Evolutionary conservation across 2,329 filamentous ascomycete genomes (phyloP).

Genomic region (Arthrobotrys musiformis): DNA sequence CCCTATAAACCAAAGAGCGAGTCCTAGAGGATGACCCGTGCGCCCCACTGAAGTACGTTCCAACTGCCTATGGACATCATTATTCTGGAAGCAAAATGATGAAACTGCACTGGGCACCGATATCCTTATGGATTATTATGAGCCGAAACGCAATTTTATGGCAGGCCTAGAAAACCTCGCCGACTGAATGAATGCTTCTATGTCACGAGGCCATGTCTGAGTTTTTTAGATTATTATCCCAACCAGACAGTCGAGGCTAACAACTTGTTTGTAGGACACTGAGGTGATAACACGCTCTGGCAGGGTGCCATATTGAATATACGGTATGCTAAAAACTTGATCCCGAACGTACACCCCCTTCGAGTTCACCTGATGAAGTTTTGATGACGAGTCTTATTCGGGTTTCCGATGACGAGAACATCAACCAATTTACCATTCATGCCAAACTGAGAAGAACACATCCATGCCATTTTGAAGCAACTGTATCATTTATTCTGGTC

Average conservation of each 20-base stretch:
- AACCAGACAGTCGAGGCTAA: background rate
- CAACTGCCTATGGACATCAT: conserved; percentile 11
- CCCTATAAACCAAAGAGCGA: background rate
- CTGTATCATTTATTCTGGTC: background rate
- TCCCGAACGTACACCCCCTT: background rate
- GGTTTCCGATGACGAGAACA: conserved; percentile 77
- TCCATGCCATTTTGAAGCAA: conserved; percentile 1
- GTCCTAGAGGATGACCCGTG: background rate
- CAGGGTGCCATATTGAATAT: background rate
- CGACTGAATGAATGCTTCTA: conserved; percentile 75
- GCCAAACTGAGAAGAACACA: conserved; percentile 67
- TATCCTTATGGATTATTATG: conserved; percentile 44
- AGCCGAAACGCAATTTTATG: conserved; percentile 47
- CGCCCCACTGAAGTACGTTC: background rate
- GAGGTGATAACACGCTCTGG: background rate
- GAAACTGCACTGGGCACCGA: conserved; percentile 55
- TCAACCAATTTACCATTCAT: conserved; percentile 77
- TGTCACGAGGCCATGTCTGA: conserved; percentile 43
- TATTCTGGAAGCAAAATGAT: conserved; percentile 31
- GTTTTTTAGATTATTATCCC: background rate
- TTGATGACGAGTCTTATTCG: conserved; percentile 85
- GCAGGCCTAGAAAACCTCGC: conserved; percentile 76
- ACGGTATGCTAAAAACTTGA: background rate
- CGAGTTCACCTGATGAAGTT: conserved; percentile 63
- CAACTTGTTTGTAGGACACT: background rate